phyloP scores from a whole-genome alignment of 2,329 filamentous ascomycete genomes.

The Penicillium fuscoglaucum region DNA sequence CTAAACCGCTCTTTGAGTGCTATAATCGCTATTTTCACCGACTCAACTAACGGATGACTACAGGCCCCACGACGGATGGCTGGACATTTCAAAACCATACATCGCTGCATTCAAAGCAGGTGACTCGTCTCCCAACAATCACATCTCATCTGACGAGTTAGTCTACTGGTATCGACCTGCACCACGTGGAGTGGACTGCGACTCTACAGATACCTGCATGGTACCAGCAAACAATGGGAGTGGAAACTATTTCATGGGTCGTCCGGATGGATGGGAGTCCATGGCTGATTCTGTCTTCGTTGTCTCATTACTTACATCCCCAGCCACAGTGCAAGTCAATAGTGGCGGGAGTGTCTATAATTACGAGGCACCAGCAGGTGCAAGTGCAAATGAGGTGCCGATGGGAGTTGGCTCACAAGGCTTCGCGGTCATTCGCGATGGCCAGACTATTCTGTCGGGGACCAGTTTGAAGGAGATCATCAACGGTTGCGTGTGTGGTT shows the following conservation, averaged over 20 bases:
- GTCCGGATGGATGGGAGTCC: slow-evolving; percentile 53
- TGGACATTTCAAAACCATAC: slow-evolving; percentile 55
- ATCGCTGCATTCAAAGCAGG: slow-evolving; percentile 56
- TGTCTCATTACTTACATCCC: slow-evolving; percentile 50
- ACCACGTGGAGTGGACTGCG: slow-evolving; percentile 50
- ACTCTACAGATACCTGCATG: slow-evolving; percentile 54
- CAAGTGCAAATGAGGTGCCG: slow-evolving; percentile 43
- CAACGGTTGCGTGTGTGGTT: slow-evolving; percentile 20
- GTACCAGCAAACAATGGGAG: slow-evolving; percentile 48
- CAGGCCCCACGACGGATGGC: slow-evolving; percentile 55
- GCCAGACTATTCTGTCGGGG: slow-evolving; percentile 31
- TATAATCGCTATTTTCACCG: not conserved
- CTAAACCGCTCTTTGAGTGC: no score
- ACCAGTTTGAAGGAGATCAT: slow-evolving; percentile 23
- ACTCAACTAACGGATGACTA: not conserved
- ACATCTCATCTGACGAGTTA: slow-evolving; percentile 52
- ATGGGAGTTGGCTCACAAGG: slow-evolving; percentile 48
- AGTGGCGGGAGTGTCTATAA: slow-evolving; percentile 14
- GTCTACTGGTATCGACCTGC: slow-evolving; percentile 60
- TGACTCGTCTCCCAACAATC: slow-evolving; percentile 34
- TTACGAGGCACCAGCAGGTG: slow-evolving; percentile 43
- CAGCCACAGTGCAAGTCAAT: slow-evolving; percentile 46
- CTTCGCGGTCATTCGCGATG: slow-evolving; percentile 46
- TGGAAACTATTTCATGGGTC: slow-evolving; percentile 55
- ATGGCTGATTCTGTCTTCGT: slow-evolving; percentile 56